Percentiles rank a stretch among this genome's conserved stretches.
Conservation (phyloP, 495 filamentous ascomycete genomes). For the Daldinia caldariorum region DNA sequence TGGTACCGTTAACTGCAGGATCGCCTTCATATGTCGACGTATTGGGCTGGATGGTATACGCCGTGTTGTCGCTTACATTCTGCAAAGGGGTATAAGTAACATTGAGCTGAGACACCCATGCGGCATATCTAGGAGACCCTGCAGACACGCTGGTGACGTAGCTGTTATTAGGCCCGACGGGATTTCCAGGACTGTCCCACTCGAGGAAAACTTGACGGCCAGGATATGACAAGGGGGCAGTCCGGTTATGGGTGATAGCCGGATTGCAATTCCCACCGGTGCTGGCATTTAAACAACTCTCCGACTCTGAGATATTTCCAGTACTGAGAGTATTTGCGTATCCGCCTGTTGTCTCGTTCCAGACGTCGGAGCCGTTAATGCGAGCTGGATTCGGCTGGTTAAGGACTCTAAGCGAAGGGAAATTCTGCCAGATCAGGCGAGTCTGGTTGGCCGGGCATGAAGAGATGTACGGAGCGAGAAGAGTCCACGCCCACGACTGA, state of each 20-base stretch:
- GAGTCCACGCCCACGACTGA: conserved; percentile 88
- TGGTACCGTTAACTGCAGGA: conserved; percentile 78
- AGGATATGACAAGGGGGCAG: conserved; percentile 75
- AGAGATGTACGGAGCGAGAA: conserved; percentile 85
- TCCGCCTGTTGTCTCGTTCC: conserved; percentile 65
- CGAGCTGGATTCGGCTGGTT: conserved; percentile 81
- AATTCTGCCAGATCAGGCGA: conserved; percentile 87
- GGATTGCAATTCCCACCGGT: conserved; percentile 66
- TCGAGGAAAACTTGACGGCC: conserved; percentile 74
- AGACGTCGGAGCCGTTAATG: conserved; percentile 63
- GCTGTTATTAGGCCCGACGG: conserved; percentile 81
- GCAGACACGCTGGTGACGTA: conserved; percentile 74
- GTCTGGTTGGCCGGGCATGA: conserved; percentile 80
- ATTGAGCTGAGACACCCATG: conserved; percentile 86
- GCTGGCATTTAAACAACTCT: conserved; percentile 63
- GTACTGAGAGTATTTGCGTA: conserved; percentile 55
- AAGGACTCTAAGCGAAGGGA: conserved; percentile 75
- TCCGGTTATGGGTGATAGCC: conserved; percentile 72
- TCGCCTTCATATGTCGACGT: conserved; percentile 69
- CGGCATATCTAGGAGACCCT: conserved; percentile 70
- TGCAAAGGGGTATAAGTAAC: conserved; percentile 79
- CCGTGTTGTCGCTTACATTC: conserved; percentile 62
- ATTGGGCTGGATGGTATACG: conserved; percentile 76
- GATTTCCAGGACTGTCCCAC: conserved; percentile 77
- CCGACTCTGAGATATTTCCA: conserved; percentile 49